Percentiles rank a stretch among this genome's conserved stretches.
Evolutionary conservation across 306 rosid species (phyloP).

Genomic region (Gleditsia sinensis): DNA sequence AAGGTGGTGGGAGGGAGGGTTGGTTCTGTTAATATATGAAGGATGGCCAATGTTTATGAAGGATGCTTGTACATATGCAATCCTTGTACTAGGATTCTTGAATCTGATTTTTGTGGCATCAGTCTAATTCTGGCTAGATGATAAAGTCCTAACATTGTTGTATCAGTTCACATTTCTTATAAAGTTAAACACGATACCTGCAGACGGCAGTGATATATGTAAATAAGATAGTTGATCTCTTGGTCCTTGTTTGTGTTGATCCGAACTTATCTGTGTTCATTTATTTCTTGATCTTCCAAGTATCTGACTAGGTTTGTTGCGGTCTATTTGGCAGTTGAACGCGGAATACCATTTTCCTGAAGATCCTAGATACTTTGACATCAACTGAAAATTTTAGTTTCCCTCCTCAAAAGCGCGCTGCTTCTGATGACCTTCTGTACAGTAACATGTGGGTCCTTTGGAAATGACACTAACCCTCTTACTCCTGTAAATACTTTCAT

Average conservation of each 20-base stretch:
- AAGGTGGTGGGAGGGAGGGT: background rate
- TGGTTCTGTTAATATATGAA: background rate
- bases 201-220: background rate
- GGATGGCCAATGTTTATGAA: background rate
- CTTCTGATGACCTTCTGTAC: background rate
- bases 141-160: slow-evolving; percentile 15
- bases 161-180: slow-evolving; percentile 12
- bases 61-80: background rate
- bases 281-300: slow-evolving; percentile 6
- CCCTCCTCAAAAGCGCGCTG: slow-evolving; percentile 15
- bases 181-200: slow-evolving; percentile 1
- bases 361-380: slow-evolving; percentile 89
- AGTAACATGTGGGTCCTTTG: slow-evolving; percentile 11
- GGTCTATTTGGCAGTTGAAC: slow-evolving; percentile 68
- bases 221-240: background rate
- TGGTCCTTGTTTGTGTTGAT: background rate
- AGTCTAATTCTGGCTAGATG: background rate
- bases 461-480: slow-evolving; percentile 24
- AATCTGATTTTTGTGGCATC: background rate
- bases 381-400: slow-evolving; percentile 57
- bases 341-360: slow-evolving; percentile 98
- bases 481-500: slow-evolving; percentile 9
- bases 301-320: slow-evolving; percentile 35
- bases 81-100: background rate
- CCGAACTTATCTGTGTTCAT: background rate